A percentile compares a stretch with the other conserved stretches of the same genome.
These are phyloP conservation scores for Cardiospermum halicacabum DNA, from an alignment of 345 rosid species.

Conservation along the genomic window DNA sequence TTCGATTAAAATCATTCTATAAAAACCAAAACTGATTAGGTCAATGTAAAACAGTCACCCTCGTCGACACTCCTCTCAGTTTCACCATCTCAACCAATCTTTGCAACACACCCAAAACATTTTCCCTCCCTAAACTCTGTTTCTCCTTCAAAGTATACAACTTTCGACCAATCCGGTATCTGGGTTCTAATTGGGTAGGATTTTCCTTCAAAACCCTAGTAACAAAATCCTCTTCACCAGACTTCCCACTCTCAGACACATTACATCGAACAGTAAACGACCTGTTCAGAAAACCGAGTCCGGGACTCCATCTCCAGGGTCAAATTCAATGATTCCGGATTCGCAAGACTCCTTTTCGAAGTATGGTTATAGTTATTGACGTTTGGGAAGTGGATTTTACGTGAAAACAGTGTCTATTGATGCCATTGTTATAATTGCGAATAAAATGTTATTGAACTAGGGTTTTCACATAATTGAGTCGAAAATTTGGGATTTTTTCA, in stretches of 20 bases:
- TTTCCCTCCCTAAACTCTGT: slow-evolving; percentile 38
- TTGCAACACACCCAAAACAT: slow-evolving; percentile 36
- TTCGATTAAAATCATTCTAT: no score
- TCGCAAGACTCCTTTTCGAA: slow-evolving; percentile 15
- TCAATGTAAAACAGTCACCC: no score
- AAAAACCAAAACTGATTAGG: no score
- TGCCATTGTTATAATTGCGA: slow-evolving; percentile 29
- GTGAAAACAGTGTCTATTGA: slow-evolving; percentile 42
- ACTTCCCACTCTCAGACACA: slow-evolving; percentile 25
- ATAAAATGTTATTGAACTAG: background rate
- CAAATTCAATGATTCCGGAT: slow-evolving; percentile 12
- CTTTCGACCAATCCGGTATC: slow-evolving; percentile 50
- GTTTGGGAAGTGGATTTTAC: slow-evolving; percentile 38
- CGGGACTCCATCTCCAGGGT: slow-evolving; percentile 23
- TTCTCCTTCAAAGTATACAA: slow-evolving; percentile 58
- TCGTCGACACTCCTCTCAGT: slow-evolving; percentile 27
- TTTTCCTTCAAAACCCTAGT: slow-evolving; percentile 71
- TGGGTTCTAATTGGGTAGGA: slow-evolving; percentile 81
- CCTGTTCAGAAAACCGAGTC: slow-evolving; percentile 36
- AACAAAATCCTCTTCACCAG: slow-evolving; percentile 53
- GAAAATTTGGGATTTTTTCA: background rate
- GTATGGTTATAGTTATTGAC: slow-evolving; percentile 13
- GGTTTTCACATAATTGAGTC: background rate
- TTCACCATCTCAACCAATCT: slow-evolving; percentile 36
- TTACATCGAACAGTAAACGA: slow-evolving; percentile 51